A percentile compares a stretch with the other conserved stretches of the same genome.
phyloP scores from a whole-genome alignment of 306 rosid species.

The Cotoneaster glaucophyllus region DNA sequence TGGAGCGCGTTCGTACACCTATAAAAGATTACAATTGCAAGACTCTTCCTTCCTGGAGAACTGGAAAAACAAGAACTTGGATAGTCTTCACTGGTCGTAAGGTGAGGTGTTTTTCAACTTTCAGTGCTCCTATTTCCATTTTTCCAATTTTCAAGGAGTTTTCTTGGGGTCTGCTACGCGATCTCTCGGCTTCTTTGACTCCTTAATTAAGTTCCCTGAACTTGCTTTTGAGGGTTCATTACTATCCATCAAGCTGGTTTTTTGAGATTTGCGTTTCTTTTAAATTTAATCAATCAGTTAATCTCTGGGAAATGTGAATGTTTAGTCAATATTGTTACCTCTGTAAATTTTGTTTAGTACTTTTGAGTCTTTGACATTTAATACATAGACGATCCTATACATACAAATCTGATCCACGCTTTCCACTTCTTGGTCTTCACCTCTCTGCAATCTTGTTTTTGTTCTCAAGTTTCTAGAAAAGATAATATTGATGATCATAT shows the following conservation, averaged over 20 bases:
- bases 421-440: too few species aligned
- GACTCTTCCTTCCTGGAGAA: background rate
- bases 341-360: background rate
- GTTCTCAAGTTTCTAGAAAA: too few species aligned
- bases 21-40: conserved; percentile 1
- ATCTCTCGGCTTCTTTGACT: background rate
- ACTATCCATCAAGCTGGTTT: background rate
- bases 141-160: background rate
- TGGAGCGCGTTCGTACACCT: conserved; percentile 22
- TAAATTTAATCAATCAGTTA: background rate
- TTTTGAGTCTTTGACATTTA: too few species aligned
- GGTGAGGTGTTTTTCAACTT: conserved; percentile 4
- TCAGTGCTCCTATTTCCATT: background rate
- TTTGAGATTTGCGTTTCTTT: background rate
- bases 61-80: background rate
- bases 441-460: too few species aligned
- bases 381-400: too few species aligned
- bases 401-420: too few species aligned
- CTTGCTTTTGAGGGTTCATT: background rate
- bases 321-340: background rate
- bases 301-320: background rate
- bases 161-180: background rate
- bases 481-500: too few species aligned
- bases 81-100: background rate
- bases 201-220: background rate